Evolutionary conservation across 352 stramenopile species (phyloP).

Genomic region (Hyaloperonospora arabidopsidis): DNA sequence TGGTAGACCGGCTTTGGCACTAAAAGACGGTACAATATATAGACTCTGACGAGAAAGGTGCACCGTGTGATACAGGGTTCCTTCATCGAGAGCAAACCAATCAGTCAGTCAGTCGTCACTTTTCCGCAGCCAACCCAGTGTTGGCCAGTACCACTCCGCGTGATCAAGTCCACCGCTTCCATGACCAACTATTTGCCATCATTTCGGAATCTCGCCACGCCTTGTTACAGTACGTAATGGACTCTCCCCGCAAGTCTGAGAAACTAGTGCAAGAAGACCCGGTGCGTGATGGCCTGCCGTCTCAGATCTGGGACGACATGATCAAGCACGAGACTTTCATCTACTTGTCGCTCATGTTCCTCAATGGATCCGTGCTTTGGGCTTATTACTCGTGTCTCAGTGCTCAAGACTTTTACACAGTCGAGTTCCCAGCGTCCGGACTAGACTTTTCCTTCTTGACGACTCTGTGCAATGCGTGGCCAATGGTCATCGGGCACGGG

Average conservation of each 20-base stretch:
- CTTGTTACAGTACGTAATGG: slow-evolving; percentile 6
- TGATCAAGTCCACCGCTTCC: slow-evolving; percentile 4
- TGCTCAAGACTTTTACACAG: slow-evolving; percentile 48
- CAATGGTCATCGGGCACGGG: slow-evolving; percentile 38
- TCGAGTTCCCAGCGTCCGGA: slow-evolving; percentile 34
- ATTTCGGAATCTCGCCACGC: slow-evolving; percentile 8
- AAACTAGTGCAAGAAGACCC: slow-evolving; percentile 29
- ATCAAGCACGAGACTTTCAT: slow-evolving; percentile 36
- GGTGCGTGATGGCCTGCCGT: slow-evolving; percentile 34
- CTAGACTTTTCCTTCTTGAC: slow-evolving; percentile 60
- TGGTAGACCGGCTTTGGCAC: too few relatives aligned
- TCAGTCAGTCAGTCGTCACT: slow-evolving; percentile 10
- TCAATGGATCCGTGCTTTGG: slow-evolving; percentile 61
- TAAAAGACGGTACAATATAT: too few relatives aligned
- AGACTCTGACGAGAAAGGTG: too few relatives aligned
- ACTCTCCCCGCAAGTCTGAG: slow-evolving; percentile 27
- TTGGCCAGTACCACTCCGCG: slow-evolving; percentile 4
- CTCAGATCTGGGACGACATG: slow-evolving; percentile 54
- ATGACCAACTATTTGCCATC: neutral
- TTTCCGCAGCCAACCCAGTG: slow-evolving; percentile 10
- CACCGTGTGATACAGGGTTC: too few relatives aligned
- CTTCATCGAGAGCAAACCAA: neutral
- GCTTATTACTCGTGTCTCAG: slow-evolving; percentile 62
- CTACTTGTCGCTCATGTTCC: slow-evolving; percentile 59
- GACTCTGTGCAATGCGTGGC: slow-evolving; percentile 45